Evolutionary conservation across 306 rosid species (phyloP).

Genomic region (Prunus mira): DNA sequence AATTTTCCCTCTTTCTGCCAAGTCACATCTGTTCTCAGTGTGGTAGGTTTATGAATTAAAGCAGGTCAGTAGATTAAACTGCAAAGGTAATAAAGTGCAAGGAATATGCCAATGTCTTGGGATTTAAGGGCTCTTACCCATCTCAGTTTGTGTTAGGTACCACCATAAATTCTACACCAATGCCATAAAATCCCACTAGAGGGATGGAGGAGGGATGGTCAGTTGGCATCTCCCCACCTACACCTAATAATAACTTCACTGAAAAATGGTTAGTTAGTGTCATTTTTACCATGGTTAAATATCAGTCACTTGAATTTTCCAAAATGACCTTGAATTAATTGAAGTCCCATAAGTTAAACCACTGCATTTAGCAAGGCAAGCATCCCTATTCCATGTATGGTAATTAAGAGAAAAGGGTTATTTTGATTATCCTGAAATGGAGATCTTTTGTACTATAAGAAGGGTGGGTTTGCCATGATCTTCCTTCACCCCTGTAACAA

Average conservation of each 20-base stretch:
- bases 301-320: neutral
- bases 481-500: neutral
- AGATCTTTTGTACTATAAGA: conserved; percentile 23
- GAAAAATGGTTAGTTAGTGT: neutral
- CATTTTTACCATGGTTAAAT: neutral
- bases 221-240: neutral
- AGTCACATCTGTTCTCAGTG: neutral
- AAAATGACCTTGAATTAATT: neutral
- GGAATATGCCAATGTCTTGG: neutral
- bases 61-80: neutral
- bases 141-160: conserved; percentile 7
- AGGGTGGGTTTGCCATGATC: neutral
- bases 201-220: neutral
- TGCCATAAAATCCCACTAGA: neutral
- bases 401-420: neutral
- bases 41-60: conserved; percentile 2
- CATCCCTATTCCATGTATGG: neutral
- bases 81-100: conserved; percentile 10
- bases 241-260: neutral
- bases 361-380: neutral
- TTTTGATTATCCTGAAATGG: neutral
- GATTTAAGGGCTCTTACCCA: neutral
- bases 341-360: neutral
- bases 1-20: neutral
- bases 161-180: conserved; percentile 23